Evolutionary conservation across 2,329 filamentous ascomycete genomes (phyloP), one percentile per base, ranked within the genome.

Genomic region (Ophiostoma himal-ulmi): DNA sequence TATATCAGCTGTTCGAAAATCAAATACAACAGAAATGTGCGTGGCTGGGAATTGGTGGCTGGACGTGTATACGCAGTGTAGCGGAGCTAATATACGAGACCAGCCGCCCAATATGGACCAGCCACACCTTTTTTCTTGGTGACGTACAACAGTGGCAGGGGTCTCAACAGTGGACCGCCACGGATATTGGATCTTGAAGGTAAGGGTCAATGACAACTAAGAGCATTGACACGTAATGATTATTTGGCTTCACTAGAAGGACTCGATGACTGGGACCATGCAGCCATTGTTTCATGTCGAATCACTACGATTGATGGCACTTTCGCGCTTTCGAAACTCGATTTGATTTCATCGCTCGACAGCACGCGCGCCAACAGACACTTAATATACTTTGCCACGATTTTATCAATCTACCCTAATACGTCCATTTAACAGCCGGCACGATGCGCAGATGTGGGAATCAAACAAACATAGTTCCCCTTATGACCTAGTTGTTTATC

Each of bases 1-100:
- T 65, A 65, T 65, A 65, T 65, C 36, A 65, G 36, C 17, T 22
- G 20, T 39, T 37, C 34, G 20, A 20, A 36, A 65, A 41, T 13
- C 1, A 22, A 39, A 65, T 39, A 39, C 1, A 5, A 22, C 1
- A 10, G 7, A 39, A 37, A 65, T 65, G 36, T 65, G 36, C 62
- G 62, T 65, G 62, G 62, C 62, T 65, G 62, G 62, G 62, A 57
- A 41, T 36, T 65, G 62, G 62, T 65, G 62, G 62, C 62, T 65
- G 62, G 62, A 8, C 36, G 62, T 14, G 36, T 65, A 65, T 17
- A 65, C 62, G 62, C 17, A 22, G 36, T 41, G 36, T 65, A 65
- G 62, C 62, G 62, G 62, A 65, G 62, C 62, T 20, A 7, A 17
- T 64, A 37, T 20, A 64, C 34, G 60, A 39, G n/a, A 37, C 62